Conservation (phyloP, 768 basidiomycete genomes). For the Hemileccinum rubropunctum region DNA sequence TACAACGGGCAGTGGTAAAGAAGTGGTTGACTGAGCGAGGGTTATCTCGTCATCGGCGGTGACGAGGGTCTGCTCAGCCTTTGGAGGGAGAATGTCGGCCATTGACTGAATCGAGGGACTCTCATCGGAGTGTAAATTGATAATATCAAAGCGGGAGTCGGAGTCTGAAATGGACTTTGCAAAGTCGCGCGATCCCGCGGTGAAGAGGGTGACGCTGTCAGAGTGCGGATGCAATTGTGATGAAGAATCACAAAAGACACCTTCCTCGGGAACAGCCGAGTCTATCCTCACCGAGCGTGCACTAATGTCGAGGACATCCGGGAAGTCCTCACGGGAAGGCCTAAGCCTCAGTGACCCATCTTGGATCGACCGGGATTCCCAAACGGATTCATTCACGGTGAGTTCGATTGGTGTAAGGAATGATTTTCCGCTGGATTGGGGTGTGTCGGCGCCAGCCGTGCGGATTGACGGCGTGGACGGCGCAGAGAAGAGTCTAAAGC, state of each 20-base stretch:
- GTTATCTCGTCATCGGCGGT: slow-evolving; percentile 46
- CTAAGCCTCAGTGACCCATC: neutral
- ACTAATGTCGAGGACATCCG: slow-evolving; percentile 25
- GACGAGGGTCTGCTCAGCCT: slow-evolving; percentile 17
- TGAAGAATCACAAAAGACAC: neutral
- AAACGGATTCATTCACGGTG: neutral
- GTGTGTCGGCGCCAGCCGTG: too few relatives aligned
- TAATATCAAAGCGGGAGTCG: neutral
- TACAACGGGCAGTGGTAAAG: slow-evolving; percentile 37
- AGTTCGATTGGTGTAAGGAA: neutral
- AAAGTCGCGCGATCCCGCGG: neutral
- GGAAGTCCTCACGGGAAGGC: neutral
- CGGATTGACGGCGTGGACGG: slow-evolving; percentile 6
- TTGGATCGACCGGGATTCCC: neutral
- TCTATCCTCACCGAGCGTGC: slow-evolving; percentile 1
- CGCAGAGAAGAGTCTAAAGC: slow-evolving; percentile 18
- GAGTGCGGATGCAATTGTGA: slow-evolving; percentile 2
- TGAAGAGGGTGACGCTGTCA: slow-evolving; percentile 20
- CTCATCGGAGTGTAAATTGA: slow-evolving; percentile 12
- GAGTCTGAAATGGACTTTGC: slow-evolving; percentile 12
- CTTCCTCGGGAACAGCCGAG: neutral
- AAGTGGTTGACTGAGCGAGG: slow-evolving; percentile 33
- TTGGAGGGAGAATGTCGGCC: slow-evolving; percentile 4
- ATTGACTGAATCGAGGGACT: slow-evolving; percentile 3
- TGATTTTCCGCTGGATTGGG: neutral